Percentiles rank a stretch among this genome's conserved stretches.
phyloP scores from a whole-genome alignment of 1,139 yeast species.

The Candida glucosophila region DNA sequence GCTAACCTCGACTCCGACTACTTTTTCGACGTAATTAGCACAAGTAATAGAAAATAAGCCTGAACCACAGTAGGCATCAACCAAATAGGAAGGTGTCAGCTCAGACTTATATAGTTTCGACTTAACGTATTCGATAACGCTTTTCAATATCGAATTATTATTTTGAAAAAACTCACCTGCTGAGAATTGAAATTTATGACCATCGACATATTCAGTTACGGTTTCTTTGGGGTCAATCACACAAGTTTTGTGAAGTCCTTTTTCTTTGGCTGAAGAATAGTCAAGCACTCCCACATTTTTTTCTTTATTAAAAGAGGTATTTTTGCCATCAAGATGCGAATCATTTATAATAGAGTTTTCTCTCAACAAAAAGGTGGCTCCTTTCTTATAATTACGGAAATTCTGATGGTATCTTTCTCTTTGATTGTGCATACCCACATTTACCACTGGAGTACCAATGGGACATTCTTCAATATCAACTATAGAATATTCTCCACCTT shows the following conservation, averaged over 20 bases:
- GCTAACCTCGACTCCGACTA: conserved; percentile 90
- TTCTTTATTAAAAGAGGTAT: conserved; percentile 33
- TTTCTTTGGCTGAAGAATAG: conserved; percentile 11
- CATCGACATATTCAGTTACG: conserved; percentile 70
- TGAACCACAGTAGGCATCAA: conserved; percentile 97
- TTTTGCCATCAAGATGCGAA: conserved; percentile 17
- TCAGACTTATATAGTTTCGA: conserved; percentile 48
- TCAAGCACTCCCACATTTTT: no score
- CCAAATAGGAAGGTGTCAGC: conserved; percentile 52
- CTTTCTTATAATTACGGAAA: conserved; percentile 57
- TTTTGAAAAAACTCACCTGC: conserved; percentile 97
- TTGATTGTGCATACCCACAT: conserved; percentile 68
- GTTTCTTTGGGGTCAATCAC: conserved; percentile 69
- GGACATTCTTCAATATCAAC: conserved; percentile 91
- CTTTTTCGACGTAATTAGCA: conserved; percentile 67
- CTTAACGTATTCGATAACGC: conserved; percentile 72
- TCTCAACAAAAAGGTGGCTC: conserved; percentile 80
- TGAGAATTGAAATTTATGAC: conserved; percentile 71
- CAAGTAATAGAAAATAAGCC: conserved; percentile 89
- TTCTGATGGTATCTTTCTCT: conserved; percentile 43
- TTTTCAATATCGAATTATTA: conserved; percentile 82
- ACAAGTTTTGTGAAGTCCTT: conserved; percentile 36
- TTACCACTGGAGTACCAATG: conserved; percentile 76
- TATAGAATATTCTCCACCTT: conserved; percentile 44
- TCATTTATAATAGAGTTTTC: conserved; percentile 42